These are phyloP conservation scores for Globisporangium parvum DNA, from an alignment of 352 stramenopile species.

Conservation along the genomic window DNA sequence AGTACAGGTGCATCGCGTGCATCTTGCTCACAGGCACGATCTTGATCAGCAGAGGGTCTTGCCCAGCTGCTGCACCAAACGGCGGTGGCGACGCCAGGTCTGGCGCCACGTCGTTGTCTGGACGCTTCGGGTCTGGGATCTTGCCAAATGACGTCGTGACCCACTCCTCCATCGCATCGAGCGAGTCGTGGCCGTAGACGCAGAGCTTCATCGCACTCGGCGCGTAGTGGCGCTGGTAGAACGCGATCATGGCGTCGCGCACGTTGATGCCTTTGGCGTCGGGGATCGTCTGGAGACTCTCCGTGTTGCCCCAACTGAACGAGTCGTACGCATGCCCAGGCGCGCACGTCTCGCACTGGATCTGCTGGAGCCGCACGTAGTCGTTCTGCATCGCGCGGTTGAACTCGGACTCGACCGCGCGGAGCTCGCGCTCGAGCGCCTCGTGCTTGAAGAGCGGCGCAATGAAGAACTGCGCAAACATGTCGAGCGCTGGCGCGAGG, in stretches of 20 bases:
- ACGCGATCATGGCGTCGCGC: constrained; percentile 39
- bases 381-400: constrained; percentile 58
- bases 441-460: constrained; percentile 71
- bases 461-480: constrained; percentile 93
- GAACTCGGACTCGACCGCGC: constrained; percentile 85
- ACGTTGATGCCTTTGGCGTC: constrained; percentile 37
- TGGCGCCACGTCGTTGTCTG: background rate
- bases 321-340: constrained; percentile 51
- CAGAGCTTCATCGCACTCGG: constrained; percentile 63
- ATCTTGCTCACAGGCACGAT: constrained; percentile 45
- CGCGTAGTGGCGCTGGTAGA: constrained; percentile 57
- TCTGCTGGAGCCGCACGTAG: constrained; percentile 53
- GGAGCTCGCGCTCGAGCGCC: constrained; percentile 69
- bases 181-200: constrained; percentile 51
- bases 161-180: constrained; percentile 54
- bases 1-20: constrained; percentile 40
- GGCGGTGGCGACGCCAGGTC: constrained; percentile 6
- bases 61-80: constrained; percentile 27
- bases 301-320: constrained; percentile 78
- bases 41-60: constrained; percentile 26
- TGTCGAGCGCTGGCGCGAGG: constrained; percentile 64
- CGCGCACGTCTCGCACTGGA: constrained; percentile 55
- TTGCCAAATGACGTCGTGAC: constrained; percentile 43
- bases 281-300: constrained; percentile 41
- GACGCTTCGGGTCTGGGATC: constrained; percentile 19